A percentile compares a stretch with the other conserved stretches of the same genome.
Conservation (phyloP, 768 basidiomycete species). For the Suillus clintonianus region DNA sequence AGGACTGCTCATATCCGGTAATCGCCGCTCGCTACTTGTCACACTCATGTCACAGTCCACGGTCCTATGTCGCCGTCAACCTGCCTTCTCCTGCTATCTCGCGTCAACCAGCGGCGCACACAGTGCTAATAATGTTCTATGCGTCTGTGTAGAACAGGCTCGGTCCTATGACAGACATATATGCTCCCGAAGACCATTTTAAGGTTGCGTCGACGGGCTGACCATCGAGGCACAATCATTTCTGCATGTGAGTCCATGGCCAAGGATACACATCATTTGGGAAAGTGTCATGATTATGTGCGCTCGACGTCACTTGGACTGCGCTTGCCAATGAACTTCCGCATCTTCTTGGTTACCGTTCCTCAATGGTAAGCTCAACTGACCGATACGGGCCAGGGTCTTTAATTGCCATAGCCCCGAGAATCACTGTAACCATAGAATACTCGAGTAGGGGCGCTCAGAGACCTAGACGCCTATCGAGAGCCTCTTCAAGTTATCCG, state of each 20-base stretch:
- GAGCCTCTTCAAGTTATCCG: not conserved
- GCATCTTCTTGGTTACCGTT: not conserved
- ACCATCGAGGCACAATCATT: not conserved
- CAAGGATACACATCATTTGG: not conserved
- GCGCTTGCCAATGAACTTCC: not conserved
- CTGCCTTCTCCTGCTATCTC: not conserved
- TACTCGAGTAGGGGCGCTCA: not conserved
- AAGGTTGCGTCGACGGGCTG: not conserved
- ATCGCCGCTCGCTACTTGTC: slow-evolving; percentile 22
- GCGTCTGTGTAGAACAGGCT: not conserved
- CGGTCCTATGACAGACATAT: not conserved
- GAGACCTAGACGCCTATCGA: not conserved
- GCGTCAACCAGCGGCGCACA: not conserved
- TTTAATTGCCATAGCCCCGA: not conserved
- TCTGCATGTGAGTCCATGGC: not conserved
- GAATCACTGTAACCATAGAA: not conserved
- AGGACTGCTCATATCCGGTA: slow-evolving; percentile 26
- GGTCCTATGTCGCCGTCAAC: not conserved
- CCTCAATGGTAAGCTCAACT: not conserved
- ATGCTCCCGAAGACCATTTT: not conserved
- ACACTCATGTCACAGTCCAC: not conserved
- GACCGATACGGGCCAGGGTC: not conserved
- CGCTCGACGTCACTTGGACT: not conserved
- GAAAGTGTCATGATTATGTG: not conserved
- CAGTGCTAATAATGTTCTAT: not conserved